Evolutionary conservation across 2,329 filamentous ascomycete species (phyloP).

Genomic region (Cladophialophora yegresii): DNA sequence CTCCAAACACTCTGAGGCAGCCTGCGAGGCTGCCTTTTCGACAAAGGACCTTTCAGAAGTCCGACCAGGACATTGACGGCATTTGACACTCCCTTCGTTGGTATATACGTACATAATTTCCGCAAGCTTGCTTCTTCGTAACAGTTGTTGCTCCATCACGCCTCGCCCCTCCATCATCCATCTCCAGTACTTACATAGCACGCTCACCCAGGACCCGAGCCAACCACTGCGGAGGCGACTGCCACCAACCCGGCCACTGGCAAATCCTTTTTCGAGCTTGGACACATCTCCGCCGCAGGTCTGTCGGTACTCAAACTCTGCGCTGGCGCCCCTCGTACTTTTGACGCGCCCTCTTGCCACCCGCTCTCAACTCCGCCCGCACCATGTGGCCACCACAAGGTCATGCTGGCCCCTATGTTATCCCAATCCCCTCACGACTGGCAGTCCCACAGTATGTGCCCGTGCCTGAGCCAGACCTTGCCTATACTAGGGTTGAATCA

Average conservation of each 20-base stretch:
- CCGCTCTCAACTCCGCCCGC: conserved; percentile 5
- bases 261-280: conserved; percentile 25
- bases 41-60: conserved; percentile 29
- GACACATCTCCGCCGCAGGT: conserved; percentile 16
- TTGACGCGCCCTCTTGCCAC: conserved; percentile 27
- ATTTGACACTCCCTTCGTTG: conserved; percentile 14
- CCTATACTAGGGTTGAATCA: conserved; percentile 3
- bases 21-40: conserved; percentile 19
- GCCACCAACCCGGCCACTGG: conserved; percentile 19
- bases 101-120: conserved; percentile 32
- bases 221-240: conserved; percentile 13
- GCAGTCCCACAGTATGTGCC: conserved; percentile 21
- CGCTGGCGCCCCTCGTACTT: conserved; percentile 29
- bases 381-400: conserved; percentile 27
- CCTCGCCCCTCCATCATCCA: conserved; percentile 1
- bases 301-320: conserved; percentile 5
- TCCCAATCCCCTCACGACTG: conserved; percentile 18
- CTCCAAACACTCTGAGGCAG: conserved; percentile 13
- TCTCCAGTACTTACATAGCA: conserved; percentile 26
- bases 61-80: conserved; percentile 19
- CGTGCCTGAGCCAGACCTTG: conserved; percentile 14
- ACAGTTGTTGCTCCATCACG: conserved; percentile 24
- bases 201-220: conserved; percentile 16
- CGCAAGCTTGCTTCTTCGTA: conserved; percentile 28
- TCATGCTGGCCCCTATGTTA: conserved; percentile 12